Evolutionary conservation across 2,329 filamentous ascomycete genomes (phyloP).

Genomic region (Zasmidium citrigriseum): DNA sequence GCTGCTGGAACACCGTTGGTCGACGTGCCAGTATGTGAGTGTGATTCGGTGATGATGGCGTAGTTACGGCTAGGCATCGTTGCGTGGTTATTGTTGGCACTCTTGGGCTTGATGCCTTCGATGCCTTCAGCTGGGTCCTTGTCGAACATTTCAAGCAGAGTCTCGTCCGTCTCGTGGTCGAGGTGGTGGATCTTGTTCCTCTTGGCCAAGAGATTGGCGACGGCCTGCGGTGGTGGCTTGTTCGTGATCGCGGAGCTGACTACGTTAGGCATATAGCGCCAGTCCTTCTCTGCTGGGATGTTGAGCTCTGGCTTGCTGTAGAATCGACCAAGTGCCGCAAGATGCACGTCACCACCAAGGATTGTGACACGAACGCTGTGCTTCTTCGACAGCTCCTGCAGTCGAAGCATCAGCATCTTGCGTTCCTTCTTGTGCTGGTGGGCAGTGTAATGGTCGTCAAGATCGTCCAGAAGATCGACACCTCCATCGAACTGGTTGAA

Average conservation of each 20-base stretch:
- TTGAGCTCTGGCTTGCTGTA: constrained; percentile 61
- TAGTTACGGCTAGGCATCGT: constrained; percentile 76
- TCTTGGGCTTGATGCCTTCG: constrained; percentile 58
- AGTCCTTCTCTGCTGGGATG: constrained; percentile 59
- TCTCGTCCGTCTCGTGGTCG: constrained; percentile 64
- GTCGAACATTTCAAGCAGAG: constrained; percentile 63
- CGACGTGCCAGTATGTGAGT: constrained; percentile 29
- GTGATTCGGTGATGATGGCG: constrained; percentile 61
- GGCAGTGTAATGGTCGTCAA: constrained; percentile 80
- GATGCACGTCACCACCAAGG: constrained; percentile 65
- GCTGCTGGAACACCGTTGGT: constrained; percentile 25
- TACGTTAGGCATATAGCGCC: constrained; percentile 65
- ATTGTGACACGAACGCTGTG: constrained; percentile 62
- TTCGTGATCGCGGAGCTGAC: constrained; percentile 68
- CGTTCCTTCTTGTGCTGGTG: constrained; percentile 89
- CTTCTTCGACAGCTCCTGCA: constrained; percentile 60
- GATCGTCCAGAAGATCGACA: constrained; percentile 64
- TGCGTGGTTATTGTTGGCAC: constrained; percentile 72
- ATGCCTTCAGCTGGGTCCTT: constrained; percentile 52
- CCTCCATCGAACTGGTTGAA: constrained; percentile 93
- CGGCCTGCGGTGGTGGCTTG: constrained; percentile 65
- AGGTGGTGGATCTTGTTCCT: constrained; percentile 68
- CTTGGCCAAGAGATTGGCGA: constrained; percentile 64
- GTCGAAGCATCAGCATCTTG: constrained; percentile 65
- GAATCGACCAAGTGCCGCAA: constrained; percentile 65